Base-by-base conservation (phyloP, 352 stramenopile genomes). In the Phytophthora citricola region DNA sequence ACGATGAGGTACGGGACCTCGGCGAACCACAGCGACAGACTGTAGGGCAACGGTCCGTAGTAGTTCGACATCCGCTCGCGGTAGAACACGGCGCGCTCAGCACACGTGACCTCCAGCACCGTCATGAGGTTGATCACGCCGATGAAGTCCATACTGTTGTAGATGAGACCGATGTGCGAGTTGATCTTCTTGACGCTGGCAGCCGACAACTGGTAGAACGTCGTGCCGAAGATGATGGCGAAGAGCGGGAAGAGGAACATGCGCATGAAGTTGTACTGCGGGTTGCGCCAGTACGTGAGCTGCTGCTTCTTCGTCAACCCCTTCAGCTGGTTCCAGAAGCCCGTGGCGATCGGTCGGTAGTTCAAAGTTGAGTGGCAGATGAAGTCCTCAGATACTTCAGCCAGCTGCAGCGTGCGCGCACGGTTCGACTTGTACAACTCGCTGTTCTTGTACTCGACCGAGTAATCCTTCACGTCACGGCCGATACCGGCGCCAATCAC, bases 91-190 rank as follows among this genome's bases (percentile, higher is more conserved):
- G 76, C 74, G 11, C 80, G 75, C 50, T 89, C 75, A 1, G 73
- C 53, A 7, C 66, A 86, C 24, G 64, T 75, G 15, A 76, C 77
- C 14, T 89, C 77, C 3, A 89, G 36, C 51, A 87, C 75, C 41
- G 77, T 85, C 74, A 90, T 87, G 17, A 89, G 51, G 32, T 85
- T 78, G 44, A 89, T 75, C 0, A 85, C 74, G 22, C 78, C 76
- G 38, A 89, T 89, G 55, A 90, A 90, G 36, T 89, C 78, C 69
- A 89, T 78, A 12, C 64, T 87, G 65, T 89, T 91, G 78, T 89
- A 90, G 47, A 91, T 91, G 31, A 92, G 69, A 44, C 76, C 80
- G 8, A 92, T 66, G 54, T 87, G 78, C 34, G 81, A 89, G 56
- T 89, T 91, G 38, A 88, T 78, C 14, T 60, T 59, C 36, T 76